Base-by-base conservation (phyloP, 352 stramenopile species). In the Phytophthora europaea region DNA sequence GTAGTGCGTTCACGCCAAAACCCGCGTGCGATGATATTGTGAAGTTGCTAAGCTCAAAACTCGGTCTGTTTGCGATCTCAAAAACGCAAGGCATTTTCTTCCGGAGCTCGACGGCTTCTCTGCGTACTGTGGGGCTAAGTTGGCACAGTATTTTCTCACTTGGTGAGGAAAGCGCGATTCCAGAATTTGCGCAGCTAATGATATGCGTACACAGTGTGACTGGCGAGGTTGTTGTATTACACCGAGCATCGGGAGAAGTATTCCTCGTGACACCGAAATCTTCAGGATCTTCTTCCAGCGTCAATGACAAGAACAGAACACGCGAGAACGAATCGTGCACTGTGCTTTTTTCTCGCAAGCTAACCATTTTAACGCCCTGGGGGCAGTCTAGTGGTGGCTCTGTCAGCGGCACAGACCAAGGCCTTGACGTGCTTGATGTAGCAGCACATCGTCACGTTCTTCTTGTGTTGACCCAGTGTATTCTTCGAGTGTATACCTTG, bases 1-100 rank as follows among this genome's bases (percentile, higher is more conserved):
- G 90, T 9, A 87, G 81, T 65, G 70, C 86, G 4, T 92, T 96
- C 58, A 50, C 75, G 23, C 70, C 70, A 12, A 63, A 65, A 22
- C 61, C 68, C 3, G 43, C n/a, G 31, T 79, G 75, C 34, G 65
- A 70, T 36, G 72, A 84, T 16, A 67, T 90, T n/a, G 51, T 67
- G 8, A 68, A 65, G 48, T 71, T 97, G 52, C 31, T 77, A 18
- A 80, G 83, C 71, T 94, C 86, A 1, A 83, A 83, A 48, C 75
- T 87, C 20, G 90, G 90, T 16, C 76, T 97, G 18, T 97, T 90
- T 87, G 67, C 90, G 31, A 55, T 97, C 61, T 92, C 89, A 0
- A 70, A 65, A 18, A 61, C 70, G 3, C 40, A 78, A 48, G 85
- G 86, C 6, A 66, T 97, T 16, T 79, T 84, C 34, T 89, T 94